Evolutionary conservation across 192 early-diverging fungal genomes (phyloP), one percentile per base, ranked within the genome.

Genomic region (Phycomyces nitens): DNA sequence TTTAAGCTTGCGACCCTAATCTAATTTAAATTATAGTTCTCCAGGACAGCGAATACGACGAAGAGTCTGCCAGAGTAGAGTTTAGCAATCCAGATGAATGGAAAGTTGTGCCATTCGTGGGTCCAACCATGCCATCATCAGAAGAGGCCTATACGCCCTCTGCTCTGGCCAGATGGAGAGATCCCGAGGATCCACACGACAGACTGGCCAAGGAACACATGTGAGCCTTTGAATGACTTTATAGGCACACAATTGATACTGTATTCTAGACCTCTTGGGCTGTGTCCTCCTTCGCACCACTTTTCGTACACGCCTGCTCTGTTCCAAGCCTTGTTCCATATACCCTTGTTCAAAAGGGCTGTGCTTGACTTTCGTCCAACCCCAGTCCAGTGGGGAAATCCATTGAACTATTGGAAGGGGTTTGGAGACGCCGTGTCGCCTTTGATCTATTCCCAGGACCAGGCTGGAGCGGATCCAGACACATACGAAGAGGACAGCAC

Each of bases 311-410:
- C 66, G 7, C 65, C 72, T 29, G 41, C 65, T 3, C 12, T 80
- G 22, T 34, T 80, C 22, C 78, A 75, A 67, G 65, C 75, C 1
- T 60, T 80, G 47, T 80, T 68, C 56, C 75, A 80, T 40, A 42
- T 80, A 12, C 57, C 71, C 11, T n/a, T 71, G 10, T 71, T 80
- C 39, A 60, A 66, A 55, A 20, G 58, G 11, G 60, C 67, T 2
- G 41, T 80, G 26, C 40, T 80, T 15, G 42, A 54, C 22, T 69
- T 62, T 53, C 66, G 66, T 47, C 78, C 78, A 47, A 60, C 53
- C 8, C 44, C 61, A 14, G 23, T 68, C 4, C 40, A 53, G 11
- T 80, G 78, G 78, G 78, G 78, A 21, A 39, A 41, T 0, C 43
- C 62, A 10, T 23, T 44, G 8, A 62, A 69, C 29, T 80, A 80